Percentiles rank a stretch among this genome's conserved stretches.
phyloP scores from a whole-genome alignment of 805 yeast species.

The Dipodascopsis uninucleata region DNA sequence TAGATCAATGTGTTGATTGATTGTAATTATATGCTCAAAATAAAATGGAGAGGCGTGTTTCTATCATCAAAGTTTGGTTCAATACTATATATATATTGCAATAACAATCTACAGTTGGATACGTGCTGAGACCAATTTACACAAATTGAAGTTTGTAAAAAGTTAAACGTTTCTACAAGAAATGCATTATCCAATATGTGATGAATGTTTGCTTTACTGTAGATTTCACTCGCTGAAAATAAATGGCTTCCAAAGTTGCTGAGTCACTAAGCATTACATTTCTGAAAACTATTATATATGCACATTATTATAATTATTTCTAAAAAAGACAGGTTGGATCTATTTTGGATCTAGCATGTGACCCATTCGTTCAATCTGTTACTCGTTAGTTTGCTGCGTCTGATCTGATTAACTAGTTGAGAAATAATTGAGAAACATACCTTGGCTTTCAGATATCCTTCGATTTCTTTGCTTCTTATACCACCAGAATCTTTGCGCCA shows the following conservation, averaged over 20 bases:
- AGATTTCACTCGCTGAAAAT: too few relatives aligned
- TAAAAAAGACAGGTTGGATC: too few relatives aligned
- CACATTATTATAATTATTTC: too few relatives aligned
- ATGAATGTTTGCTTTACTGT: too few relatives aligned
- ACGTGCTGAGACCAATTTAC: too few relatives aligned
- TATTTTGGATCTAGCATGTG: constrained; percentile 77
- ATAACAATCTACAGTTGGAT: neutral
- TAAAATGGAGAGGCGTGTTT: constrained; percentile 3
- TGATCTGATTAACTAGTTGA: neutral
- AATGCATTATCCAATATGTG: too few relatives aligned
- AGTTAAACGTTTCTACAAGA: too few relatives aligned
- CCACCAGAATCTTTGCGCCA: constrained; percentile 72
- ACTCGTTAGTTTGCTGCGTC: constrained; percentile 8
- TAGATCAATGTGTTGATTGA: constrained; percentile 1
- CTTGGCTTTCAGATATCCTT: constrained; percentile 89
- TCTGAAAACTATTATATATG: too few relatives aligned
- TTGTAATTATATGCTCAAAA: neutral
- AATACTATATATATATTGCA: neutral
- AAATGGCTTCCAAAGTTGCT: too few relatives aligned
- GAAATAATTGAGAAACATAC: constrained; percentile 30
- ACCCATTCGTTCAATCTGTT: constrained; percentile 82
- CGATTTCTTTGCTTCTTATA: constrained; percentile 78
- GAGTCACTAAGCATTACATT: too few relatives aligned
- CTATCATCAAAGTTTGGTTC: constrained; percentile 5
- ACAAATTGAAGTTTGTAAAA: too few relatives aligned